A percentile compares a stretch with the other conserved stretches of the same genome.
These are phyloP conservation scores for Aspergillus quadrilineatus DNA, from an alignment of 2,329 filamentous ascomycete species.

Conservation along the genomic window DNA sequence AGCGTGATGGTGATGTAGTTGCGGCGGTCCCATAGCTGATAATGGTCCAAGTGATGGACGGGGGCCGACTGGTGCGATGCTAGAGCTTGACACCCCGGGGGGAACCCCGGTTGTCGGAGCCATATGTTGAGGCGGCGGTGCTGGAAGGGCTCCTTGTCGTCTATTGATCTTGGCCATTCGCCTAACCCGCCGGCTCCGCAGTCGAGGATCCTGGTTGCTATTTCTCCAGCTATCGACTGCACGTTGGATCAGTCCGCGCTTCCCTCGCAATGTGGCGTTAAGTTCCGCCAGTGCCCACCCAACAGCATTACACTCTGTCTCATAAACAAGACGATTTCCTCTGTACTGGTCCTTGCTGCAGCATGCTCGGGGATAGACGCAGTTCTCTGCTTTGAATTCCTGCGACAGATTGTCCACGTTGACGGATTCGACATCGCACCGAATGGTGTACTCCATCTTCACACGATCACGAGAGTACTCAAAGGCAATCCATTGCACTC, in stretches of 20 bases:
- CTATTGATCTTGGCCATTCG: conserved; percentile 95
- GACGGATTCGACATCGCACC: conserved; percentile 95
- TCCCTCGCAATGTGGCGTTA: conserved; percentile 86
- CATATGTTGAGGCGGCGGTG: conserved; percentile 63
- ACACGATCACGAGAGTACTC: conserved; percentile 96
- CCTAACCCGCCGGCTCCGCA: conserved; percentile 86
- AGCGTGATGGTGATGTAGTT: conserved; percentile 73
- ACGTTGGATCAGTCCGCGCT: conserved; percentile 91
- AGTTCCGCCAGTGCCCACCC: conserved; percentile 96
- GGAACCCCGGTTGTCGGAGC: conserved; percentile 60
- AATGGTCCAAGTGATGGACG: conserved; percentile 54
- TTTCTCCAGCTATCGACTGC: conserved; percentile 99
- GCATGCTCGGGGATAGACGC: conserved; percentile 93
- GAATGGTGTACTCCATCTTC: conserved; percentile 99
- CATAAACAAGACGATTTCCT: conserved; percentile 91
- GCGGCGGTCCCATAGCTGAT: conserved; percentile 65
- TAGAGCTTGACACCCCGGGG: conserved; percentile 62
- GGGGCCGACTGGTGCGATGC: conserved; percentile 52
- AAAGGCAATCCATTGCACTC: conserved; percentile 98
- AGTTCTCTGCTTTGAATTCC: conserved; percentile 98
- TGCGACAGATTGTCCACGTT: conserved; percentile 78
- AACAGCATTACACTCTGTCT: conserved; percentile 99
- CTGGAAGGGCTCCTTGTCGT: conserved; percentile 69
- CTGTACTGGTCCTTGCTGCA: conserved; percentile 95
- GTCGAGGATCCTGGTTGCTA: conserved; percentile 91